Conservation (phyloP, 2,329 filamentous ascomycete species). For the Trichoderma atrobrunneum region DNA sequence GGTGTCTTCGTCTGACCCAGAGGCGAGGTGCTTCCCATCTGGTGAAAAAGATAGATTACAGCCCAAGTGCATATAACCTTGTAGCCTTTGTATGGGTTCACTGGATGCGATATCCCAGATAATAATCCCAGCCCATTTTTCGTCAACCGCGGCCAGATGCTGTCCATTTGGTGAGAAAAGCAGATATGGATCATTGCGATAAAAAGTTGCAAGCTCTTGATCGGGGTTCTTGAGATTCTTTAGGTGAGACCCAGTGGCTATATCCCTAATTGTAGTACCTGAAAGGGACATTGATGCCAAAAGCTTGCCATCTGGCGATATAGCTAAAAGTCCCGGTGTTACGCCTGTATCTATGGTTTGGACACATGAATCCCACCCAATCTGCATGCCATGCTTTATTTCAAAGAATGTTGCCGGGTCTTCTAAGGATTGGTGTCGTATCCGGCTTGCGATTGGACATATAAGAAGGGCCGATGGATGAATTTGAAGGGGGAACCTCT, state of each 20-base stretch:
- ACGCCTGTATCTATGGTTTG: neutral
- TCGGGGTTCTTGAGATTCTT: neutral
- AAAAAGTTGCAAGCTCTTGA: fast-evolving
- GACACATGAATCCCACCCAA: neutral
- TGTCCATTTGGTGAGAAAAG: neutral
- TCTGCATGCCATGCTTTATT: neutral
- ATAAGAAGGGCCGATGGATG: neutral
- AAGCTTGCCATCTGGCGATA: neutral
- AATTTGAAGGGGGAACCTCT: neutral
- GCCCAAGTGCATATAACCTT: neutral
- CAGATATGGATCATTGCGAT: fast-evolving
- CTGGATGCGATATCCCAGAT: neutral
- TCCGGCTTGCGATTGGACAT: neutral
- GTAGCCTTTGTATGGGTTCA: neutral
- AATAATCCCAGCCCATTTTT: fast-evolving
- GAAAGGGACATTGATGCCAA: neutral
- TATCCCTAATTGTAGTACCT: neutral
- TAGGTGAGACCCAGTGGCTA: neutral
- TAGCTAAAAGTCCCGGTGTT: neutral
- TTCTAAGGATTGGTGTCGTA: neutral
- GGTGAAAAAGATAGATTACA: neutral
- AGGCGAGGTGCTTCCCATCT: neutral
- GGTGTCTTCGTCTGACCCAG: neutral
- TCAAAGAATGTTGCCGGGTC: neutral
- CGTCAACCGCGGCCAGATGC: neutral